phyloP scores from a whole-genome alignment of 2,329 filamentous ascomycete genomes.

The Botrytis deweyae region DNA sequence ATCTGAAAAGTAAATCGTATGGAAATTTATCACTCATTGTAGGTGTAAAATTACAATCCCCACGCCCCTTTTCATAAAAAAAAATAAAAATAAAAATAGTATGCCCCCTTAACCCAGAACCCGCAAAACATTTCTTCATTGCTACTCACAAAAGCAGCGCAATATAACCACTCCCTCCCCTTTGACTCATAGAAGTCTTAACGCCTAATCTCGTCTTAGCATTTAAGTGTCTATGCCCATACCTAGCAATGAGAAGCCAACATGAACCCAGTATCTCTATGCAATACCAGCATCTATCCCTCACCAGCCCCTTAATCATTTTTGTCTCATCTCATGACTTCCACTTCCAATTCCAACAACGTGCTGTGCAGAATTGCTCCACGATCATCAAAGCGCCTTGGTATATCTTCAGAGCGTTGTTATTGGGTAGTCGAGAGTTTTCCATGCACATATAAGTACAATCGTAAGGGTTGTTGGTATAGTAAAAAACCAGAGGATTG shows the following conservation, averaged over 20 bases:
- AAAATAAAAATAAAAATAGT: not conserved
- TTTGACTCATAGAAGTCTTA: not conserved
- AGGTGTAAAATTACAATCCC: no score
- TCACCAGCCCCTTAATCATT: not conserved
- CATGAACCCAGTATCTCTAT: not conserved
- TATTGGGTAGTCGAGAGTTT: no score
- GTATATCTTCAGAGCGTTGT: no score
- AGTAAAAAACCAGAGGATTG: no score
- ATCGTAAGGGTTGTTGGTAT: no score
- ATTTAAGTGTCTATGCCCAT: not conserved
- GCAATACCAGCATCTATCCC: not conserved
- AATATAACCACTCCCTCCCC: not conserved
- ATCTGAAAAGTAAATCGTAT: not conserved
- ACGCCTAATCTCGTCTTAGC: not conserved
- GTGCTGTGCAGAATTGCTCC: no score
- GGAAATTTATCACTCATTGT: not conserved
- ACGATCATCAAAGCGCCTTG: no score
- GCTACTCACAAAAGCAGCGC: not conserved
- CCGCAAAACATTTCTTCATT: not conserved
- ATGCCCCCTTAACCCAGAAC: no score
- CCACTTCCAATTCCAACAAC: no score
- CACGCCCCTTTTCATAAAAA: not conserved
- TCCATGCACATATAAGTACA: no score
- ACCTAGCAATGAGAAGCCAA: not conserved
- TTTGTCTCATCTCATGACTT: no score